Conservation (phyloP, 805 yeast species). For the Hanseniaspora lachancei region DNA sequence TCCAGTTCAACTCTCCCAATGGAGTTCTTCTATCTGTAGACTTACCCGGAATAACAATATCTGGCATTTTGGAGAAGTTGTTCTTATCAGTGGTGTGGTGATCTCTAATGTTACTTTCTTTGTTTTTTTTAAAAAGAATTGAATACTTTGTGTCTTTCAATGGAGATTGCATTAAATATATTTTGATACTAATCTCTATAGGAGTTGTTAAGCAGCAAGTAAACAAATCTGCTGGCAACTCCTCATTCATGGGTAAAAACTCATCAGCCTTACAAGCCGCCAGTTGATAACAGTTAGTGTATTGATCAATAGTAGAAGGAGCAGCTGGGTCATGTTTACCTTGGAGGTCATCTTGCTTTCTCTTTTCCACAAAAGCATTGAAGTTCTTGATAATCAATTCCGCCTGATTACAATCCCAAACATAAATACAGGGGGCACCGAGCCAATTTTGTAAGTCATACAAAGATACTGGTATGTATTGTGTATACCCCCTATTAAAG, state of each 20-base stretch:
- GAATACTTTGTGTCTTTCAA: slow-evolving; percentile 35
- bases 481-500: slow-evolving; percentile 91
- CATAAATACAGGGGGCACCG: slow-evolving; percentile 94
- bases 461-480: slow-evolving; percentile 90
- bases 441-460: slow-evolving; percentile 93
- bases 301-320: slow-evolving; percentile 36
- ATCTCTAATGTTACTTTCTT: slow-evolving; percentile 18
- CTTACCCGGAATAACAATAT: slow-evolving; percentile 71
- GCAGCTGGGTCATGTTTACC: slow-evolving; percentile 33
- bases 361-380: slow-evolving; percentile 75
- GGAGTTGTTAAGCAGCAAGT: slow-evolving; percentile 94
- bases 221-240: slow-evolving; percentile 87
- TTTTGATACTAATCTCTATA: slow-evolving; percentile 79
- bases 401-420: slow-evolving; percentile 87
- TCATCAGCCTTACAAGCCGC: slow-evolving; percentile 89
- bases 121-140: slow-evolving; percentile 28
- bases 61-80: slow-evolving; percentile 24
- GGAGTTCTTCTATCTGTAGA: slow-evolving; percentile 90
- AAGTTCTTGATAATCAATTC: slow-evolving; percentile 86
- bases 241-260: slow-evolving; percentile 81
- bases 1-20: slow-evolving; percentile 91
- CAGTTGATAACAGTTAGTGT: slow-evolving; percentile 76
- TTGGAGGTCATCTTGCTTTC: slow-evolving; percentile 75
- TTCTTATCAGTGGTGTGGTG: slow-evolving; percentile 16
- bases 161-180: slow-evolving; percentile 80